A percentile compares a stretch with the other conserved stretches of the same genome.
These are phyloP conservation scores for Carpediemonas membranifera DNA, from an alignment of 78 protist genomes.

Conservation along the genomic window DNA sequence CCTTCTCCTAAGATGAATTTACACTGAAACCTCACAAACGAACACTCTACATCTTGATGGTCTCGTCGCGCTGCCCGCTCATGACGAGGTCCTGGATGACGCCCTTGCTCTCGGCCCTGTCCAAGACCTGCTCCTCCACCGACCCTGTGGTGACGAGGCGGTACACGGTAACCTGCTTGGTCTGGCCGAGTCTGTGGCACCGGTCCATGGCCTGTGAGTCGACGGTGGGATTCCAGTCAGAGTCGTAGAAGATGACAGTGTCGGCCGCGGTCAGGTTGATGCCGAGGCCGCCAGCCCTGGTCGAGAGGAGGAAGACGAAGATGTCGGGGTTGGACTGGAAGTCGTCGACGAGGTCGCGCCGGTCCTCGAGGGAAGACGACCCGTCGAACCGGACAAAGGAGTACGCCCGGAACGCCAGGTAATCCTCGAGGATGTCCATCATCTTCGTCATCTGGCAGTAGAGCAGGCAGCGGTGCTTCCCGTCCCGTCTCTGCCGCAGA, in stretches of 20 bases:
- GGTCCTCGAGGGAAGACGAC: neutral
- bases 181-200: slow-evolving; percentile 96
- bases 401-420: neutral
- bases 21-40: no score
- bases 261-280: slow-evolving; percentile 30
- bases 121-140: slow-evolving; percentile 85
- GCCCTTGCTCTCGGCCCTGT: slow-evolving; percentile 79
- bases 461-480: slow-evolving; percentile 70
- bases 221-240: slow-evolving; percentile 27
- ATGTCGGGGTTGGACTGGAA: neutral
- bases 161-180: slow-evolving; percentile 70
- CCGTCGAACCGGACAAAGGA: slow-evolving; percentile 9
- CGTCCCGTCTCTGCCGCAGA: slow-evolving; percentile 35
- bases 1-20: no score
- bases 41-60: no score
- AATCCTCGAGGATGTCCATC: slow-evolving; percentile 25
- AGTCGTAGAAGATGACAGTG: slow-evolving; percentile 29
- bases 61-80: no score
- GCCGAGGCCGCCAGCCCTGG: slow-evolving; percentile 23
- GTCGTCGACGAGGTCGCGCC: slow-evolving; percentile 1
- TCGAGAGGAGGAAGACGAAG: slow-evolving; percentile 10
- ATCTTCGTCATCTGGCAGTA: slow-evolving; percentile 34
- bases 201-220: slow-evolving; percentile 28
- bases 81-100: neutral
- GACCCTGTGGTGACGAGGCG: slow-evolving; percentile 67